A percentile compares a stretch with the other conserved stretches of the same genome.
phyloP scores from a whole-genome alignment of 1,139 yeast species.

The Cylindricascospora bacillispora region DNA sequence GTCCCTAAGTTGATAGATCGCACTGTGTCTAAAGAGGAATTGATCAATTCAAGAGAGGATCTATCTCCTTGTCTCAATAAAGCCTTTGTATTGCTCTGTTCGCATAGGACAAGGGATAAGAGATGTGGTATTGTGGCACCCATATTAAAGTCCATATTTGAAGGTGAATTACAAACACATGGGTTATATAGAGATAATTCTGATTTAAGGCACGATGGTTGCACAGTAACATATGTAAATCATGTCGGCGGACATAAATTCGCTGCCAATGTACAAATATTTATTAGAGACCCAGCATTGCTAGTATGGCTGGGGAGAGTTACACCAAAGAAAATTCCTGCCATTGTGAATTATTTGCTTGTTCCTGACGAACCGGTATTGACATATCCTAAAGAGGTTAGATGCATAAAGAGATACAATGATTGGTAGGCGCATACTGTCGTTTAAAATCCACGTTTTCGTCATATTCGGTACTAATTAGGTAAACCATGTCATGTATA shows the following conservation, averaged over 20 bases:
- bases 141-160: constrained; percentile 71
- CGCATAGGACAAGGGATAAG: constrained; percentile 84
- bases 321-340: constrained; percentile 59
- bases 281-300: constrained; percentile 51
- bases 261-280: constrained; percentile 78
- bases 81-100: constrained; percentile 65
- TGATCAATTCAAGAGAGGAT: constrained; percentile 13
- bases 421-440: constrained; percentile 16
- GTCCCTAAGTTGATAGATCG: constrained; percentile 31
- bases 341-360: constrained; percentile 49
- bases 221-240: constrained; percentile 52
- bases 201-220: constrained; percentile 65
- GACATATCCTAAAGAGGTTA: constrained; percentile 24
- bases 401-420: constrained; percentile 23
- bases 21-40: constrained; percentile 7
- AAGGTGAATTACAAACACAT: constrained; percentile 52
- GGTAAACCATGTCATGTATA: not conserved
- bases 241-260: constrained; percentile 96
- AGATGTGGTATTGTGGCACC: constrained; percentile 94
- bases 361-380: constrained; percentile 19
- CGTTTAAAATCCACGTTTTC: not conserved
- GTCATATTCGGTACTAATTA: not conserved
- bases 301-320: constrained; percentile 84
- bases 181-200: constrained; percentile 63
- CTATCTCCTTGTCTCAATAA: constrained; percentile 32